Conservation (phyloP, 176 grass and related monocot genomes). For the Zoysia japonica region DNA sequence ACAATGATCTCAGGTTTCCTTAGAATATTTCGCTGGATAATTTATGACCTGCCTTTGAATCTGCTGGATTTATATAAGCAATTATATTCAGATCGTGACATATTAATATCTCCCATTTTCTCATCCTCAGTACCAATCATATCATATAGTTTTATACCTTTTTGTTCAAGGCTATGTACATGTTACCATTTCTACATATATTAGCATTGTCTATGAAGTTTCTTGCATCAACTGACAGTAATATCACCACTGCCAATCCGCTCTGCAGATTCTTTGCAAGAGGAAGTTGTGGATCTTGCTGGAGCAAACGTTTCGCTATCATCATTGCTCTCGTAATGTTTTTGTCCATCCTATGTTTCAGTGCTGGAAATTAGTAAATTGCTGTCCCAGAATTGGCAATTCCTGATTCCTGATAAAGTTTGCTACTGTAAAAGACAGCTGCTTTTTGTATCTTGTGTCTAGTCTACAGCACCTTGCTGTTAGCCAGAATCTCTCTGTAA, state of each 20-base stretch:
- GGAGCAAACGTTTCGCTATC: neutral
- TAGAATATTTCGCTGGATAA: neutral
- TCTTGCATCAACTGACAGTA: neutral
- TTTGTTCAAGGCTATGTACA: neutral
- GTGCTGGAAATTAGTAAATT: too few species aligned
- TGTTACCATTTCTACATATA: neutral
- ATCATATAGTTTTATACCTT: neutral
- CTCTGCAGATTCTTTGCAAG: neutral
- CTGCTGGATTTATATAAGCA: neutral
- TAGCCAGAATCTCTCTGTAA: neutral
- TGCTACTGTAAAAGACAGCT: neutral
- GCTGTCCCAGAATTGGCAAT: neutral
- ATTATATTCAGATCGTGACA: neutral
- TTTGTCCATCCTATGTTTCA: neutral
- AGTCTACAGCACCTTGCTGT: conserved; percentile 11
- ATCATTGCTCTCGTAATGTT: neutral
- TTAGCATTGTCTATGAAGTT: neutral
- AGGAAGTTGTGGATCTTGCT: neutral
- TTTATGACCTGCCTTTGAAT: neutral
- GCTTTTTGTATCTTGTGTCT: neutral
- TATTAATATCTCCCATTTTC: neutral
- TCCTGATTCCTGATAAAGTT: neutral
- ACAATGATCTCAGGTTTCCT: neutral
- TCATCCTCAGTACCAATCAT: neutral
- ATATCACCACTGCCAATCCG: neutral